phyloP scores from a whole-genome alignment of 768 basidiomycete genomes.

The Panellus pusillus region DNA sequence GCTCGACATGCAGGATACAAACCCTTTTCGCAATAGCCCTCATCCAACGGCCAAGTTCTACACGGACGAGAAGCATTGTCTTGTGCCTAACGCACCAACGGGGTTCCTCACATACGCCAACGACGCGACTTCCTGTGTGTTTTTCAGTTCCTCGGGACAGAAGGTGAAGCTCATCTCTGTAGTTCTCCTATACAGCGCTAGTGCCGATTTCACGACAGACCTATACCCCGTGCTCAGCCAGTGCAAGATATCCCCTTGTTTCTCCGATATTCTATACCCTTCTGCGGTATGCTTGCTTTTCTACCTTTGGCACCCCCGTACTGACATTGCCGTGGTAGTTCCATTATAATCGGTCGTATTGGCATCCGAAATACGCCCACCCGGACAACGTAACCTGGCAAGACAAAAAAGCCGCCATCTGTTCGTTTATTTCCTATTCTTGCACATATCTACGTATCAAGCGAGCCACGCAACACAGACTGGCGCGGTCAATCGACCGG shows the following conservation, averaged over 20 bases:
- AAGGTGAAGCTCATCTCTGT: background rate
- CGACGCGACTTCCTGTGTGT: slow-evolving; percentile 14
- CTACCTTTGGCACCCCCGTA: background rate
- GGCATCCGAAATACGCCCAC: slow-evolving; percentile 13
- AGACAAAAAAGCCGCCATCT: slow-evolving; percentile 9
- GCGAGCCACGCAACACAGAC: background rate
- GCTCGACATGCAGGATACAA: background rate
- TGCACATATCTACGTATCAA: background rate
- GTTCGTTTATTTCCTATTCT: background rate
- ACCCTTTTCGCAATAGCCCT: slow-evolving; percentile 9
- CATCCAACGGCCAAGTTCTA: slow-evolving; percentile 14
- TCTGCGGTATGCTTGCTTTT: slow-evolving; percentile 7
- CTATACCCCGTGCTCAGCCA: slow-evolving; percentile 19
- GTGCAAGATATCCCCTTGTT: slow-evolving; percentile 20
- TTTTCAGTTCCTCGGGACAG: background rate
- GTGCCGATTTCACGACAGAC: slow-evolving; percentile 21
- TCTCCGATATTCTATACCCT: slow-evolving; percentile 17
- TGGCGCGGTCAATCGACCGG: slow-evolving; percentile 21
- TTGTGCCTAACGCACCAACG: slow-evolving; percentile 3
- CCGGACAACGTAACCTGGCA: slow-evolving; percentile 13
- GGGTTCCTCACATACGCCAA: slow-evolving; percentile 13
- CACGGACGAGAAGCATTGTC: slow-evolving; percentile 12
- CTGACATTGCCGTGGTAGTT: background rate
- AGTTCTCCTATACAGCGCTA: slow-evolving; percentile 19
- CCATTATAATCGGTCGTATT: slow-evolving; percentile 8